Evolutionary conservation across 2,329 filamentous ascomycete species (phyloP), one percentile per base, ranked within the genome.

Genomic region (Pseudocercospora cruenta): DNA sequence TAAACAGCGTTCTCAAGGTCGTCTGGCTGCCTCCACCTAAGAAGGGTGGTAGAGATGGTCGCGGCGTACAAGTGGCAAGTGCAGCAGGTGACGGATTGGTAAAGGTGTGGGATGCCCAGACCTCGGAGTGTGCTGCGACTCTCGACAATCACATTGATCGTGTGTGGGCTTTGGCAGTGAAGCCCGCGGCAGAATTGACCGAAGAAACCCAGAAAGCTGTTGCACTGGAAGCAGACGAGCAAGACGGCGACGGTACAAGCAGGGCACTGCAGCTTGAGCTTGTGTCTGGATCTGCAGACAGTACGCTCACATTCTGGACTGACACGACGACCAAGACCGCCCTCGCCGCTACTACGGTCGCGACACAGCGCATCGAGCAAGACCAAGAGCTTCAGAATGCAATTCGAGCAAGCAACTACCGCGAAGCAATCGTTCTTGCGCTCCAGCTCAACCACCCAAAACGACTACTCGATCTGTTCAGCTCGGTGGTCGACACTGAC

Each of bases 81-180:
- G 94, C 95, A 14, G 95, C 92, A 45, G 94, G 93, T 66, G 96
- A 99, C 78, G 95, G 95, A 1, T 86, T 99, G 3, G 93, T 99
- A 65, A 99, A 98, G 80, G 88, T 99, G 33, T 99, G 95, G 95
- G 92, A 97, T 72, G 91, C 91, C 12, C 90, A 91, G 75, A 89
- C 86, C 1, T 93, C 94, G 55, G 95, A 98, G 78, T 85, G 89
- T 2, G 92, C 94, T 71, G 91, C 91, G 70, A 99, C 95, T 0
- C 85, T 99, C 4, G 95, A 99, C 80, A 98, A 98, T 80, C 95
- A 99, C 78, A 93, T 93, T 73, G 95, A 99, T 80, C 88, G 95
- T 64, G 94, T 98, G 0, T 97, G 94, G 94, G 93, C 93, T 0
- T 82, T 98, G 19, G 88, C 92, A 4, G 88, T 92, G 10, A 86